Base-by-base conservation (phyloP, 768 basidiomycete species). In the Lanmaoa rubissima region DNA sequence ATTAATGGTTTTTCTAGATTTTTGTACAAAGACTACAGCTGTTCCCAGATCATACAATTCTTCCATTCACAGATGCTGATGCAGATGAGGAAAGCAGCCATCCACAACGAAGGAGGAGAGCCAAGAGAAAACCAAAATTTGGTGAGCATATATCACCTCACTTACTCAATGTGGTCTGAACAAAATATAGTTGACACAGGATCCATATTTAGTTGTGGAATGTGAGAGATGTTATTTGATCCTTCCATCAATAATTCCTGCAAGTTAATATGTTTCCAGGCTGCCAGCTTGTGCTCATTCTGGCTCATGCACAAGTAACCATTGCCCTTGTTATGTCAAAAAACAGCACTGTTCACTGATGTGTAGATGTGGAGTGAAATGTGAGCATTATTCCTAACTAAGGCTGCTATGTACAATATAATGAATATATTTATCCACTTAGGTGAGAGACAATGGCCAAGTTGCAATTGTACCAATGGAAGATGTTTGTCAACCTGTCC, bases 301-400 rank as follows among this genome's bases (percentile, higher is more conserved):
- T 28, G 84, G 84, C 0, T 64, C 75, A 31, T 86, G 84, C 59
- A 72, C 73, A 40, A 60, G 66, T 4, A 60, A 60, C 0, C 52
- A 62, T 5, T 86, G 84, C 42, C 43, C 55, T 0, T 86, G 84
- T 60, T 75, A 69, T 54, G 41, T 53, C 6, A 61, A 58, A 14
- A 73, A 66, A 8, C 69, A 74, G 13, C 76, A 78, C 44, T 86
- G 84, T 53, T 72, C 77, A 48, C 61, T 76, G 43, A 75, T 71
- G 34, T 86, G 84, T 58, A 72, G 76, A 24, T 86, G 84, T 63
- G 67, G 71, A 0, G 28, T 67, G 6, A 67, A 60, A 39, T 81
- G 80, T 82, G 52, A 49, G 77, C 68, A 26, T 31, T 19, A 13
- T 48, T 36, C 44, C 14, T 14, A 7, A 7, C 21, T 36, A 14